Base-by-base conservation (phyloP, 2,329 filamentous ascomycete species). In the Aspergillus carbonarius region DNA sequence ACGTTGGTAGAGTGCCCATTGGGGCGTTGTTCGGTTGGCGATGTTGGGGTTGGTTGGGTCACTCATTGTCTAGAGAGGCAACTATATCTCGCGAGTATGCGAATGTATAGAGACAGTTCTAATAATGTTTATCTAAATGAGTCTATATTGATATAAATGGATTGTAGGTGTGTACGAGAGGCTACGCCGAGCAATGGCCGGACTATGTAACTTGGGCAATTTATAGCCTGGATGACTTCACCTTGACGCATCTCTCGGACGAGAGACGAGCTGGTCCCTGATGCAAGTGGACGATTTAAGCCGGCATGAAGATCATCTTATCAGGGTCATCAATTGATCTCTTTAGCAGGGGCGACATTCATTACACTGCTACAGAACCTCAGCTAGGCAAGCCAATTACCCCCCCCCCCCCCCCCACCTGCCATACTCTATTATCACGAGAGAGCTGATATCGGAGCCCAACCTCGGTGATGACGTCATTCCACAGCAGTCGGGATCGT, bases 1-100 rank as follows among this genome's bases (percentile, higher is more conserved):
- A 13, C 82, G 76, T 64, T 85, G 83, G 64, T 84, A 84, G 8
- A 83, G 71, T 10, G 74, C 79, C 73, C 79, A 85, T 70, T 85
- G 80, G 10, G 82, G 82, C 1, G 82, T 84, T 34, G 72, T 77
- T 60, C 83, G 74, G 53, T 71, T 69, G 47, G 80, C 68, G 54
- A 81, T 80, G 62, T 85, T 83, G 9, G 81, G 79, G 59, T 81
- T 83, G 4, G 78, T 79, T 8, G 79, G 77, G 65, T 86, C 83
- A 30, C 69, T 66, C 68, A 70, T 71, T 17, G 40, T 60, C 4
- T 27, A 12, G 23, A 23, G 23, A 17, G 44, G 39, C 10, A 6
- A 32, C 25, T 37, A 23, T 50, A 35, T 27, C 39, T 46, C 32
- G 13, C 6, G 7, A 5, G 7, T 17, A 9, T 47, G 9, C n/a